These are phyloP conservation scores for Paecilomyces formosus DNA, from an alignment of 2,329 filamentous ascomycete species.

Conservation along the genomic window DNA sequence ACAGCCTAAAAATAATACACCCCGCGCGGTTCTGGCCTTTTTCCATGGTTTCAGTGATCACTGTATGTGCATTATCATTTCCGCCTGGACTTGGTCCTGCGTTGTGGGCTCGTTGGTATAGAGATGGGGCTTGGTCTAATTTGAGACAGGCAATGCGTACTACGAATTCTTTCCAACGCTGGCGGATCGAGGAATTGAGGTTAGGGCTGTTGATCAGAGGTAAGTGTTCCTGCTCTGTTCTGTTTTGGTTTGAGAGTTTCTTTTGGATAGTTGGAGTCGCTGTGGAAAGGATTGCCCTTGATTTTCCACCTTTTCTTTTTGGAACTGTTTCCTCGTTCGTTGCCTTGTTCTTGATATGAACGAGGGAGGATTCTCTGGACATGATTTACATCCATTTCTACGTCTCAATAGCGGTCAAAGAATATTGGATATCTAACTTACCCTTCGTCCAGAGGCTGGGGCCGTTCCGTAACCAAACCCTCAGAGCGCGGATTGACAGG, in stretches of 20 bases:
- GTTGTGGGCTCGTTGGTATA: not conserved
- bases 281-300: not conserved
- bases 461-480: constrained; percentile 57
- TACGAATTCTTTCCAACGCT: constrained; percentile 65
- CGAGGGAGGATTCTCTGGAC: not conserved
- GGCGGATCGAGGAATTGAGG: constrained; percentile 63
- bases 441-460: constrained; percentile 60
- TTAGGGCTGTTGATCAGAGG: constrained; percentile 74
- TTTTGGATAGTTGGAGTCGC: too few species aligned
- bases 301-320: constrained; percentile 2
- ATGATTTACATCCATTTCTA: not conserved
- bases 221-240: too few species aligned
- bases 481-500: constrained; percentile 66
- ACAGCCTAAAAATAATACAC: constrained; percentile 46
- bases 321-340: not conserved
- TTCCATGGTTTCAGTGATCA: constrained; percentile 90
- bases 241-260: not conserved
- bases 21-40: constrained; percentile 68
- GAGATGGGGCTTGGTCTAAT: not conserved
- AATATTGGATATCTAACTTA: not conserved
- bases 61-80: constrained; percentile 26
- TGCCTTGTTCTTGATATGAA: not conserved
- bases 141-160: constrained; percentile 58
- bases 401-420: not conserved
- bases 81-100: not conserved